Conservation (phyloP, 257 asterid genomes). For the Sherardia arvensis region DNA sequence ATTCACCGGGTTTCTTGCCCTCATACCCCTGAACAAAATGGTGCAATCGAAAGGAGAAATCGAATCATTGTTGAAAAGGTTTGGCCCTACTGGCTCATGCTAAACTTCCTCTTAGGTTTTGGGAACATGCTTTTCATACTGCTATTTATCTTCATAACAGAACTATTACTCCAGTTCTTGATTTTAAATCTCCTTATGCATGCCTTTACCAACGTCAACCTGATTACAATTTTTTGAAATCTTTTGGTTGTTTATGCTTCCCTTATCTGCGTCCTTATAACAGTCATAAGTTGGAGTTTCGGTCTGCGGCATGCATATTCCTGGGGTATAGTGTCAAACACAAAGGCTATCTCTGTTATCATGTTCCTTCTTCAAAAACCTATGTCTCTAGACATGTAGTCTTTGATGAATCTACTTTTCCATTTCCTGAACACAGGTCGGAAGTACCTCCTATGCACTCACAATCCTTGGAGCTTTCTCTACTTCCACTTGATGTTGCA, state of each 20-base stretch:
- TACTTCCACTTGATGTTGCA: too few relatives aligned
- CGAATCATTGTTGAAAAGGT: neutral
- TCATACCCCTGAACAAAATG: neutral
- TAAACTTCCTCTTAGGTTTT: neutral
- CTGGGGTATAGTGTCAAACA: too few relatives aligned
- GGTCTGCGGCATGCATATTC: too few relatives aligned
- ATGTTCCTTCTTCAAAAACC: too few relatives aligned
- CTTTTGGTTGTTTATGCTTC: neutral
- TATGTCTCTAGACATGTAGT: neutral
- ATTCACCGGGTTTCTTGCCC: neutral
- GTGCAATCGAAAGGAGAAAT: neutral
- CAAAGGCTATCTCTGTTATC: too few relatives aligned
- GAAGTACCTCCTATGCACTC: too few relatives aligned
- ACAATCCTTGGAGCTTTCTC: neutral
- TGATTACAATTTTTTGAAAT: too few relatives aligned
- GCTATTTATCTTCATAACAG: neutral
- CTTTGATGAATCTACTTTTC: neutral
- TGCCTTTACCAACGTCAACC: neutral
- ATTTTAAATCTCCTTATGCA: neutral
- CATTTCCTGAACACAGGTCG: neutral
- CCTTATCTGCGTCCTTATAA: neutral
- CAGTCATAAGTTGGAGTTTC: too few relatives aligned
- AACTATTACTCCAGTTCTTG: neutral
- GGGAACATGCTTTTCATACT: neutral
- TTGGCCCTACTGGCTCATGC: neutral